phyloP scores from a whole-genome alignment of 345 rosid species.

The Schrenkiella parvula region DNA sequence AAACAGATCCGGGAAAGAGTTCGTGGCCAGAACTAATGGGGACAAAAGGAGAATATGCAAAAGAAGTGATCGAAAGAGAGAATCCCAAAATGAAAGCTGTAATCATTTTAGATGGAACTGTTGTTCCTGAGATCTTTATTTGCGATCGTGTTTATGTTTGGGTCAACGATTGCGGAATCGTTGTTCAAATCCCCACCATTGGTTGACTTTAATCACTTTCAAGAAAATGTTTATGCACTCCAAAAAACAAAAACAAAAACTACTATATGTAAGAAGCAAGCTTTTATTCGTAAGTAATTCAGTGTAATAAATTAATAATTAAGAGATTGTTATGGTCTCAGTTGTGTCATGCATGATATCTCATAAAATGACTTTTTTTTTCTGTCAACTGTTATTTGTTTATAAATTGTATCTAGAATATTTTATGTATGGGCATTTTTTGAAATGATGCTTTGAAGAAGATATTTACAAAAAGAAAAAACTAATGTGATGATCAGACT shows the following conservation, averaged over 20 bases:
- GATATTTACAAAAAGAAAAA: too few relatives aligned
- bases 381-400: too few relatives aligned
- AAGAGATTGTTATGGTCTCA: not conserved
- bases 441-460: too few relatives aligned
- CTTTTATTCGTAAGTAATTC: not conserved
- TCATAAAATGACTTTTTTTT: not conserved
- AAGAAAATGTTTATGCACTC: not conserved
- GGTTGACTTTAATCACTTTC: not conserved
- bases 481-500: too few relatives aligned
- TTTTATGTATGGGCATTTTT: too few relatives aligned
- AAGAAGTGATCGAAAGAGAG: constrained; percentile 27
- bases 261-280: not conserved
- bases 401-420: too few relatives aligned
- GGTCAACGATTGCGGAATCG: constrained; percentile 21
- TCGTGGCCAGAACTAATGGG: constrained; percentile 24
- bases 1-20: constrained; percentile 24
- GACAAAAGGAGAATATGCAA: constrained; percentile 24
- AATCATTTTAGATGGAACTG: not conserved
- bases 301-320: not conserved
- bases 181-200: not conserved
- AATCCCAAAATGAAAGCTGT: constrained; percentile 23
- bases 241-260: not conserved
- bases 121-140: not conserved
- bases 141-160: constrained; percentile 13
- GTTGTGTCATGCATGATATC: not conserved